phyloP scores from a whole-genome alignment of 768 basidiomycete species.

The Dioszegia hungarica region DNA sequence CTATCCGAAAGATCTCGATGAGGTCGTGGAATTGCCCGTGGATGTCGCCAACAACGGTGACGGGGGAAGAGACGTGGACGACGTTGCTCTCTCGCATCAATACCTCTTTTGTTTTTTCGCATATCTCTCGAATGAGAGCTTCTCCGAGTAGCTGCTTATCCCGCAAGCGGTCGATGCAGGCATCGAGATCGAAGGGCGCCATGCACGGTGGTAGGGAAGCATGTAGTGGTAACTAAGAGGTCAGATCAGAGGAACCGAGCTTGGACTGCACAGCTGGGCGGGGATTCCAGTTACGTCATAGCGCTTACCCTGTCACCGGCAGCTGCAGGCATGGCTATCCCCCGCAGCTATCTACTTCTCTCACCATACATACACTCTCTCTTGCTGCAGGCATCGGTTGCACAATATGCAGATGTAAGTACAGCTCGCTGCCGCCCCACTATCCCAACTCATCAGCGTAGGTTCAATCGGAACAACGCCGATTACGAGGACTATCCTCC shows the following conservation, averaged over 20 bases:
- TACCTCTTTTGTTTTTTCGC: constrained; percentile 98
- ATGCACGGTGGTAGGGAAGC: constrained; percentile 14
- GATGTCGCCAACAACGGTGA: constrained; percentile 98
- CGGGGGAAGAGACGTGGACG: constrained; percentile 91
- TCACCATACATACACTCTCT: no score
- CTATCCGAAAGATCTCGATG: constrained; percentile 98
- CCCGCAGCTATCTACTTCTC: neutral
- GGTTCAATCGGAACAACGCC: constrained; percentile 31
- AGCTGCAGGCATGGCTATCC: no score
- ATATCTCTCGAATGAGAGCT: constrained; percentile 91
- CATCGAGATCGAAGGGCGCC: constrained; percentile 81
- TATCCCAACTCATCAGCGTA: neutral
- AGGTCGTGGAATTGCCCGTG: constrained; percentile 99
- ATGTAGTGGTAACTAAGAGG: neutral
- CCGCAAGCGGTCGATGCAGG: constrained; percentile 84
- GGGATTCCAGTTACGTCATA: no score
- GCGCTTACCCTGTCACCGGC: no score
- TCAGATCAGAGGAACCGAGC: no score
- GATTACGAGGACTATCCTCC: constrained; percentile 45
- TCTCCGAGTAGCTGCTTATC: constrained; percentile 92
- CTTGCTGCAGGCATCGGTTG: no score
- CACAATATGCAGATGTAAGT: neutral
- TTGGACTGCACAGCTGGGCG: no score
- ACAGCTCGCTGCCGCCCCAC: neutral
- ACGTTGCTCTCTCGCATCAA: constrained; percentile 99